Evolutionary conservation across 805 yeast species (phyloP).

Genomic region (Yarrowia divulgata): DNA sequence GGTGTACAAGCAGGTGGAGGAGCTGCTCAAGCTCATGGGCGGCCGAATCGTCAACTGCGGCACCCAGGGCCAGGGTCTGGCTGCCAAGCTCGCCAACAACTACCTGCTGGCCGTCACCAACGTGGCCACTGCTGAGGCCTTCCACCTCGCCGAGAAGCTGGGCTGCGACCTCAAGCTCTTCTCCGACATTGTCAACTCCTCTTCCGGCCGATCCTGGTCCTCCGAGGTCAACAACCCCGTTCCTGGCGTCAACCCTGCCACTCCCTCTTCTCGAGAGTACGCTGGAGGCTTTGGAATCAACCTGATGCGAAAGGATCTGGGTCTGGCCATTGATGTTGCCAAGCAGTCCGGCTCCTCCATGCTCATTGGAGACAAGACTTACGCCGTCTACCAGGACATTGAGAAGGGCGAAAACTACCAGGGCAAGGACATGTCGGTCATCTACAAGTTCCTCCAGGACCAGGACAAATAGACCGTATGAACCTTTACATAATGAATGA

Average conservation of each 20-base stretch:
- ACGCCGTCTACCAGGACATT: conserved; percentile 45
- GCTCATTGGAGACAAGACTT: conserved; percentile 45
- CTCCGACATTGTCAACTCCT: conserved; percentile 59
- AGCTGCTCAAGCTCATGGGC: conserved; percentile 56
- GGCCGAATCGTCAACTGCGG: conserved; percentile 60
- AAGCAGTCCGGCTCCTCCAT: conserved; percentile 43
- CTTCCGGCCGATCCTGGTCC: conserved; percentile 64
- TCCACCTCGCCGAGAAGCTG: conserved; percentile 59
- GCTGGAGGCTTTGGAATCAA: conserved; percentile 56
- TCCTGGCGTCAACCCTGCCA: conserved; percentile 56
- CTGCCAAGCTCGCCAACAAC: conserved; percentile 63
- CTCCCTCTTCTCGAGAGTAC: conserved; percentile 58
- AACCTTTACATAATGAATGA: neutral
- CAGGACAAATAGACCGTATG: conserved; percentile 14
- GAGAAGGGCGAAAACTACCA: conserved; percentile 40
- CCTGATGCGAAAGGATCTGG: conserved; percentile 54
- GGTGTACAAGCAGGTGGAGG: conserved; percentile 39
- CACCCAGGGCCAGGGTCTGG: conserved; percentile 60
- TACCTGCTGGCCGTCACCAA: conserved; percentile 61
- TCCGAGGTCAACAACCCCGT: conserved; percentile 63
- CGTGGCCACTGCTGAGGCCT: conserved; percentile 63
- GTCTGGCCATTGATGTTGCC: conserved; percentile 49
- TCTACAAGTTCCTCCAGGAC: conserved; percentile 46
- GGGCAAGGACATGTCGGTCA: conserved; percentile 47
- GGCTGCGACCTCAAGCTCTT: conserved; percentile 58